These are phyloP conservation scores for Lentinula novae-zelandiae DNA, from an alignment of 1,284 basidiomycete genomes.

Conservation along the genomic window DNA sequence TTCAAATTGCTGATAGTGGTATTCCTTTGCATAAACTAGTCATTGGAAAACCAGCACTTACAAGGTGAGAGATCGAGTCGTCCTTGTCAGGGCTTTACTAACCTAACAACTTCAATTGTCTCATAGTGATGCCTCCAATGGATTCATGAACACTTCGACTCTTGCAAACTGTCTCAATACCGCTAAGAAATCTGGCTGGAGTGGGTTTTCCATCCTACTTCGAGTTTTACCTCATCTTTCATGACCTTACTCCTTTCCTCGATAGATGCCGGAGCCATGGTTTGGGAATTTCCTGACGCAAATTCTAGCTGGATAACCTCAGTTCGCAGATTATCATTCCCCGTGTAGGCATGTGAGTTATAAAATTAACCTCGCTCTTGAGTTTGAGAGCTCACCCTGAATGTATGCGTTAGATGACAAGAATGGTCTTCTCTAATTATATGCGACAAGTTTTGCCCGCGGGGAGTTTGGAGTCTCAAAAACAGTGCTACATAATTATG, in stretches of 20 bases:
- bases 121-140: constrained; percentile 24
- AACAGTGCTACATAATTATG: no score
- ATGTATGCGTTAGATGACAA: no score
- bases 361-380: no score
- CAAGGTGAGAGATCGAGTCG: not conserved
- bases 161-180: constrained; percentile 39
- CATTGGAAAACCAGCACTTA: constrained; percentile 47
- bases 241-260: not conserved
- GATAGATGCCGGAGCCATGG: constrained; percentile 45
- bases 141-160: constrained; percentile 40
- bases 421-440: no score
- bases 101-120: not conserved
- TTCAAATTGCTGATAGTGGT: constrained; percentile 44
- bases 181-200: constrained; percentile 43
- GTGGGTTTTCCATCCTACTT: constrained; percentile 21
- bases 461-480: no score
- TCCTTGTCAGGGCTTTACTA: not conserved
- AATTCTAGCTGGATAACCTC: constrained; percentile 44
- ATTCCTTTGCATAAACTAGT: constrained; percentile 41
- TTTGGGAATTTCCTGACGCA: constrained; percentile 39
- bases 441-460: no score
- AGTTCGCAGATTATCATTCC: constrained; percentile 30
- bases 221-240: not conserved
- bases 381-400: no score
- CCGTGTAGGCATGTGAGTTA: not conserved